Base-by-base conservation (phyloP, 2,329 filamentous ascomycete species). In the Cladosporium sp. region DNA sequence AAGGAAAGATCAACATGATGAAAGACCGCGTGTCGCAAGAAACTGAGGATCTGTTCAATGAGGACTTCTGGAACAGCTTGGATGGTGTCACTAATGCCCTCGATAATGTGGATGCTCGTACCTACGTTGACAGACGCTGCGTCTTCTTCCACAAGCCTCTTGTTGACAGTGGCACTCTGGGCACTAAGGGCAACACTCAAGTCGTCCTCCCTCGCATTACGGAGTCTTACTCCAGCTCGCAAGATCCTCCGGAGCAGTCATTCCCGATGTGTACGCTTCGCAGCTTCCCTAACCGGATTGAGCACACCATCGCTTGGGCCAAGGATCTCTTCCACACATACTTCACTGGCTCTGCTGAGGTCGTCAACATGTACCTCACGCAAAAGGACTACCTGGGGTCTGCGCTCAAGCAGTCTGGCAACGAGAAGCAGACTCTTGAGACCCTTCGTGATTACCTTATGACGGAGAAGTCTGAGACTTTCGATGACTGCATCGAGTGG, bases 261-360 rank as follows among this genome's bases (percentile, higher is more conserved):
- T 97, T 98, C 79, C 93, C 93, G 0, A 97, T 97, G 91, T 98
- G 93, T 71, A 97, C 93, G 4, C 80, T 98, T 57, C 84, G 89
- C 66, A 96, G 91, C 72, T 98, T 98, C 78, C 93, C 93, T 54
- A 98, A 98, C 78, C 86, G 86, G 65, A 98, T 98, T 64, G 91
- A 98, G 74, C 93, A 98, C 72, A 97, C 93, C 0, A 98, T 98
- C 69, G 93, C 93, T 2, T 98, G 93, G 93, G 86, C 91, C 37
- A 89, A 95, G 64, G 93, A 97, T 70, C 81, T 95, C 59, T 98
- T 98, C 73, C 90, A 97, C 74, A 86, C 85, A 28, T 89, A 86
- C 61, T 98, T 97, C 64, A 90, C 95, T 62, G 93, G 92, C 62
- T 90, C 90, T 32, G 87, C 93, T 0, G 90, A 97, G 72, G 87